Evolutionary conservation across 768 basidiomycete genomes (phyloP).

Genomic region (Ramaria sp.): DNA sequence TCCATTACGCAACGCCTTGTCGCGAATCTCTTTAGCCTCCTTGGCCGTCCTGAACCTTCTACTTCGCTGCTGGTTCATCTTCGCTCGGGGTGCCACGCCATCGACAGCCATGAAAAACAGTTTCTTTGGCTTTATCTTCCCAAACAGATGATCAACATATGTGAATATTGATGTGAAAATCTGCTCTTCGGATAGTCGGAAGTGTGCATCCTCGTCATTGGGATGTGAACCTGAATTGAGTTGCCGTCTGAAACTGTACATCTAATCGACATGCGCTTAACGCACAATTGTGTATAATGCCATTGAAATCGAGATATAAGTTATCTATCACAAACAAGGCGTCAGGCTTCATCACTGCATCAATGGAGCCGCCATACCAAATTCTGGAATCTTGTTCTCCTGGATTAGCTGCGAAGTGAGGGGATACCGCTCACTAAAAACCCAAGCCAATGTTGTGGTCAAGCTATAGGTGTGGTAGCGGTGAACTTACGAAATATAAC

Average conservation of each 20-base stretch:
- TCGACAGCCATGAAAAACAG: constrained; percentile 99
- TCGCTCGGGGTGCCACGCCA: constrained; percentile 92
- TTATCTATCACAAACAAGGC: constrained; percentile 43
- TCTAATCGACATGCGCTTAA: neutral
- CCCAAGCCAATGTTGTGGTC: neutral
- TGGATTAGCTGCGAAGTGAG: constrained; percentile 95
- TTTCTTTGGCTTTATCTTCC: constrained; percentile 96
- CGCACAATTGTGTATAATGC: constrained; percentile 76
- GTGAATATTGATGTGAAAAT: constrained; percentile 96
- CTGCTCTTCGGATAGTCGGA: constrained; percentile 90
- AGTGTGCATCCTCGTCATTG: constrained; percentile 92
- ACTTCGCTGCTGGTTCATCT: constrained; percentile 98
- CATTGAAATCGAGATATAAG: constrained; percentile 90
- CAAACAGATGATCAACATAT: constrained; percentile 94
- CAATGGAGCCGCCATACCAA: constrained; percentile 41
- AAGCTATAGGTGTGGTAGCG: neutral
- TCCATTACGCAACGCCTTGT: constrained; percentile 81
- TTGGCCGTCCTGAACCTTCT: constrained; percentile 90
- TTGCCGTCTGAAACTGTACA: neutral
- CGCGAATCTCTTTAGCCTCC: constrained; percentile 78
- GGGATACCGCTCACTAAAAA: constrained; percentile 86
- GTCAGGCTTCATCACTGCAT: constrained; percentile 3
- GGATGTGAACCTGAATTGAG: constrained; percentile 71
- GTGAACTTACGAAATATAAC: constrained; percentile 80
- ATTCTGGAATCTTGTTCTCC: constrained; percentile 98